These are phyloP conservation scores for Cytospora piceicola DNA, from an alignment of 2,329 filamentous ascomycete species.

Conservation along the genomic window DNA sequence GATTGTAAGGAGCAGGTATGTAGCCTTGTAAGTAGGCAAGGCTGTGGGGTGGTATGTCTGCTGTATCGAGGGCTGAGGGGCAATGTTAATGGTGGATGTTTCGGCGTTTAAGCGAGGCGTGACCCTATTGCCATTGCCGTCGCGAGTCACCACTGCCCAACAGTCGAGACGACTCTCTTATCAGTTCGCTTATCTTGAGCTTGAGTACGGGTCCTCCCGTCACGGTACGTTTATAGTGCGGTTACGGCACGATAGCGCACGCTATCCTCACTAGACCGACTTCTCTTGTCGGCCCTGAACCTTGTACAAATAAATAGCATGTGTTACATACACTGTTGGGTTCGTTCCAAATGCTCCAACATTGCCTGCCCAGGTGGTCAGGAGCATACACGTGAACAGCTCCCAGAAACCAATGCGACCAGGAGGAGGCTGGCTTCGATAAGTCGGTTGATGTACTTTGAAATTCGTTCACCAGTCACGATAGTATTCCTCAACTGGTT, in stretches of 20 bases:
- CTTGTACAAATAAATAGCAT: no score
- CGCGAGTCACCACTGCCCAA: background rate
- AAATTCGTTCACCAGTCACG: no score
- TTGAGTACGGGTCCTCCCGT: background rate
- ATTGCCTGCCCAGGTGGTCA: no score
- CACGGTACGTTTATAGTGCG: background rate
- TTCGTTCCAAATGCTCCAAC: no score
- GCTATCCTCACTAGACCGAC: background rate
- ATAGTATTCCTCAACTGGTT: no score
- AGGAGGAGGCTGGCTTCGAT: no score
- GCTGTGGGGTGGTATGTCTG: background rate
- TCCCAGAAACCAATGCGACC: no score
- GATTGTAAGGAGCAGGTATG: background rate
- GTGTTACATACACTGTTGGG: no score
- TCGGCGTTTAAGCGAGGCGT: conserved; percentile 3
- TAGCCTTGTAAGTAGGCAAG: background rate
- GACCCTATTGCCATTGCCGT: background rate
- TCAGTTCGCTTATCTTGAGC: background rate
- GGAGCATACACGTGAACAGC: no score
- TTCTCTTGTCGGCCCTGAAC: no score
- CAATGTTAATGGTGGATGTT: background rate
- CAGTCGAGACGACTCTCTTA: background rate
- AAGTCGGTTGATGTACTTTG: no score
- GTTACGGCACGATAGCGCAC: background rate
- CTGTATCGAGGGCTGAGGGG: background rate